phyloP scores from a whole-genome alignment of 139 green algal genomes.

The Trebouxia sp. region DNA sequence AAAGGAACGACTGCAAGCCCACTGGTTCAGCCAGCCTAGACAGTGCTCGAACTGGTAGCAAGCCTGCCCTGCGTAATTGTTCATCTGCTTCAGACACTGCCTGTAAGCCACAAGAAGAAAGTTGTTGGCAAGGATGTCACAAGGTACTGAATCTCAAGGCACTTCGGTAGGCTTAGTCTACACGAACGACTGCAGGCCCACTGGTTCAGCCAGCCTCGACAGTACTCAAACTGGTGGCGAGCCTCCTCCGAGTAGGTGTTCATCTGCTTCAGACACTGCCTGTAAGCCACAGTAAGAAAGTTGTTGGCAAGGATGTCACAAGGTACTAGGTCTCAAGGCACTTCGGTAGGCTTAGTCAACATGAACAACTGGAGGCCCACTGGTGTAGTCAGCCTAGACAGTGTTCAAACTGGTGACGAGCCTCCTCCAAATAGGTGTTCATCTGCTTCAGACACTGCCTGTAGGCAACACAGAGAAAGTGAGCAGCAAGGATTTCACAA shows the following conservation, averaged over 20 bases:
- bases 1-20: conserved; percentile 95
- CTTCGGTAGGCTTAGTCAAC: conserved; percentile 90
- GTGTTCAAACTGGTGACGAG: conserved; percentile 69
- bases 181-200: conserved; percentile 97
- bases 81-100: conserved; percentile 54
- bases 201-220: conserved; percentile 94
- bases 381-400: conserved; percentile 95
- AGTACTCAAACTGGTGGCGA: conserved; percentile 75
- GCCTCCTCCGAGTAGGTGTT: conserved; percentile 69
- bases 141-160: conserved; percentile 95
- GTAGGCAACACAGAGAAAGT: neutral
- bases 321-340: conserved; percentile 97
- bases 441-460: conserved; percentile 49
- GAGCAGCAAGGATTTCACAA: too few relatives aligned
- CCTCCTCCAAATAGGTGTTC: conserved; percentile 70
- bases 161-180: conserved; percentile 91
- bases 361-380: conserved; percentile 95
- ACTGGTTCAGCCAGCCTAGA: conserved; percentile 96
- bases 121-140: neutral
- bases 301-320: neutral
- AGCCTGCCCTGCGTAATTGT: conserved; percentile 66
- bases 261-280: conserved; percentile 52
- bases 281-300: neutral
- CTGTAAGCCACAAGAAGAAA: neutral
- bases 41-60: conserved; percentile 77